These are phyloP conservation scores for Talaromyces verruculosus DNA, from an alignment of 2,329 filamentous ascomycete genomes.

Conservation along the genomic window DNA sequence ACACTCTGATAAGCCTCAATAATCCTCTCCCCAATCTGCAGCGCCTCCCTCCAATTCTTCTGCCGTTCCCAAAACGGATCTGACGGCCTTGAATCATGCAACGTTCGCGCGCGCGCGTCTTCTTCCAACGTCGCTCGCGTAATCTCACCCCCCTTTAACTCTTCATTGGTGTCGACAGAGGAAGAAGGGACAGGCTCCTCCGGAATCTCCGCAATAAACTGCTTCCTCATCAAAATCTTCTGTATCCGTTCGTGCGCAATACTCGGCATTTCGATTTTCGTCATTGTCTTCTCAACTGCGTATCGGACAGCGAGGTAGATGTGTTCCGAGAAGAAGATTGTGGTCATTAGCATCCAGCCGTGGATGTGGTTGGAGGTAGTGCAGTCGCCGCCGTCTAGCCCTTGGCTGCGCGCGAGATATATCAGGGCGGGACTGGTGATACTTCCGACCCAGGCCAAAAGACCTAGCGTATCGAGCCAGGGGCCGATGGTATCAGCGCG, in stretches of 20 bases:
- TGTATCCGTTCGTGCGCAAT: conserved; percentile 81
- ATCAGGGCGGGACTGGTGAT: conserved; percentile 84
- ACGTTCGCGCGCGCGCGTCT: conserved; percentile 38
- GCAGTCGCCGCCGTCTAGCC: conserved; percentile 45
- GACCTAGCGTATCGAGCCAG: conserved; percentile 84
- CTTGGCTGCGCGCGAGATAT: conserved; percentile 77
- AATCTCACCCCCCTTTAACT: conserved; percentile 27
- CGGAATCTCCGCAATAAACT: conserved; percentile 60
- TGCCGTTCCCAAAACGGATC: conserved; percentile 48
- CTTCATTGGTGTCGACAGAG: conserved; percentile 24
- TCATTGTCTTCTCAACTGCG: conserved; percentile 69
- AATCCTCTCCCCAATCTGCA: conserved; percentile 41
- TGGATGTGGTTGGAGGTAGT: conserved; percentile 61
- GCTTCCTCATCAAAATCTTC: conserved; percentile 76
- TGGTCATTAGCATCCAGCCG: conserved; percentile 76
- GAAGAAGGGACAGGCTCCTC: conserved; percentile 10
- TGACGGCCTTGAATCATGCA: conserved; percentile 34
- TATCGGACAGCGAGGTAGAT: conserved; percentile 78
- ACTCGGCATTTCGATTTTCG: conserved; percentile 80
- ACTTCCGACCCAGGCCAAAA: conserved; percentile 90
- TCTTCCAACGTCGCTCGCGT: conserved; percentile 43
- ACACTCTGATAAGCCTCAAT: conserved; percentile 36
- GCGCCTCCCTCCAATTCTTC: conserved; percentile 46
- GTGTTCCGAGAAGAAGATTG: conserved; percentile 84
- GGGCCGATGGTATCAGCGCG: conserved; percentile 92